phyloP scores from a whole-genome alignment of 805 yeast species.

The Wickerhamomyces pijperi region DNA sequence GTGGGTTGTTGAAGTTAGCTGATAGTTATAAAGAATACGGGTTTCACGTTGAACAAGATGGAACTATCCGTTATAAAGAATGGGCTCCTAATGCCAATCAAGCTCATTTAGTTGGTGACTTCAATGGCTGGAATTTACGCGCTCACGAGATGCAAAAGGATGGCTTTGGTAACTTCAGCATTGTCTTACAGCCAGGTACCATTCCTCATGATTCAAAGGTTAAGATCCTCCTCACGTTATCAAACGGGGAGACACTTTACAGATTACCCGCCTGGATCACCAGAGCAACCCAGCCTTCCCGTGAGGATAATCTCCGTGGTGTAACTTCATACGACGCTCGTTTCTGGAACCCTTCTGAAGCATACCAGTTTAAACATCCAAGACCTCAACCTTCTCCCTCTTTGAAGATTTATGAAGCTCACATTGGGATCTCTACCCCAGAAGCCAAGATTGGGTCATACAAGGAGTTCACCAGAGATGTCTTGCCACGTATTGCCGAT shows the following conservation, averaged over 20 bases:
- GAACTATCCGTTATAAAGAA: conserved; percentile 54
- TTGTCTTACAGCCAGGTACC: conserved; percentile 51
- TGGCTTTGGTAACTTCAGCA: conserved; percentile 60
- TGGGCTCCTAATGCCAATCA: conserved; percentile 82
- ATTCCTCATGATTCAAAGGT: conserved; percentile 77
- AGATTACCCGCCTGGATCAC: conserved; percentile 84
- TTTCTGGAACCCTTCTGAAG: conserved; percentile 74
- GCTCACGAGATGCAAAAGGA: conserved; percentile 47
- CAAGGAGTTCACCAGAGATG: conserved; percentile 67
- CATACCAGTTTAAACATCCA: conserved; percentile 38
- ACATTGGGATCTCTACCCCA: conserved; percentile 87
- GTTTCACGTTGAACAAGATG: conserved; percentile 38
- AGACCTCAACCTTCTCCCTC: conserved; percentile 48
- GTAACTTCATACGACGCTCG: conserved; percentile 62
- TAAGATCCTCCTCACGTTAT: conserved; percentile 53
- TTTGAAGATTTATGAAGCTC: conserved; percentile 86
- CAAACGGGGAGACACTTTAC: conserved; percentile 61
- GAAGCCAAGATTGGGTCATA: conserved; percentile 80
- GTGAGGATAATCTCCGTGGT: conserved; percentile 27
- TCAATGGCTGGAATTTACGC: conserved; percentile 68
- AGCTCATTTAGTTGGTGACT: conserved; percentile 84
- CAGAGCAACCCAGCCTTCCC: conserved; percentile 69
- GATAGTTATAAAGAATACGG: conserved; percentile 72
- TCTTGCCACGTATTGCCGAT: conserved; percentile 74
- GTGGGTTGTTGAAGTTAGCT: conserved; percentile 61